These are phyloP conservation scores for Paramecium caudatum DNA, from an alignment of 73 alveolate genomes.

Conservation along the genomic window DNA sequence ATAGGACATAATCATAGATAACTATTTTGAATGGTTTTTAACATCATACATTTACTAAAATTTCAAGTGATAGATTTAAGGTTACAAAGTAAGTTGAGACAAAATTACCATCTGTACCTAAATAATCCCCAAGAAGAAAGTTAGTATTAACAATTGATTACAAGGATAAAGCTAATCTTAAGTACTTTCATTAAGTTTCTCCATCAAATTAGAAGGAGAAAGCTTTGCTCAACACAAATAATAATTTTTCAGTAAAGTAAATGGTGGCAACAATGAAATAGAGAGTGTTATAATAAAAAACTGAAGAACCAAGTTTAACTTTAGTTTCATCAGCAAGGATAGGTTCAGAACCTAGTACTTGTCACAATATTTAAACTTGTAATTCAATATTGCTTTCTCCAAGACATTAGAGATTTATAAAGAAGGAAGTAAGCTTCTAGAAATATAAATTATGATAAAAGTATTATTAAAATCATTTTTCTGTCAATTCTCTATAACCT, in stretches of 20 bases:
- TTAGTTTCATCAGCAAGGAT: neutral
- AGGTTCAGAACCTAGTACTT: neutral
- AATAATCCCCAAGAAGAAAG: slow-evolving; percentile 30
- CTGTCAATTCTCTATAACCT: slow-evolving; percentile 89
- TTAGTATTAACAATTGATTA: neutral
- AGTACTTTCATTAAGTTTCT: neutral
- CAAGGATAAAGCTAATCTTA: slow-evolving; percentile 17
- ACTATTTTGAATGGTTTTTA: neutral
- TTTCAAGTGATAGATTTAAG: slow-evolving; percentile 10
- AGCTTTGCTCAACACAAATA: neutral
- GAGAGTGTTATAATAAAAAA: neutral
- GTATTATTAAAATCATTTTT: slow-evolving; percentile 79
- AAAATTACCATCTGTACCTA: neutral
- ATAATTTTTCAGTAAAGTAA: neutral
- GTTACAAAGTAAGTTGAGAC: neutral
- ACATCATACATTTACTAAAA: neutral
- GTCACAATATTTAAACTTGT: neutral
- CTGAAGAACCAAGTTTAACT: neutral
- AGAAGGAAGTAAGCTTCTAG: slow-evolving; percentile 1
- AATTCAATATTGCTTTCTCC: slow-evolving; percentile 6
- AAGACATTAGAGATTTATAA: neutral
- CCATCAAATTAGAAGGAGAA: neutral
- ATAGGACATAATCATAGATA: neutral
- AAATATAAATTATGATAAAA: neutral
- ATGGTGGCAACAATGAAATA: neutral